Evolutionary conservation across 2,329 filamentous ascomycete genomes (phyloP).

Genomic region (Leptographium galeiforme): DNA sequence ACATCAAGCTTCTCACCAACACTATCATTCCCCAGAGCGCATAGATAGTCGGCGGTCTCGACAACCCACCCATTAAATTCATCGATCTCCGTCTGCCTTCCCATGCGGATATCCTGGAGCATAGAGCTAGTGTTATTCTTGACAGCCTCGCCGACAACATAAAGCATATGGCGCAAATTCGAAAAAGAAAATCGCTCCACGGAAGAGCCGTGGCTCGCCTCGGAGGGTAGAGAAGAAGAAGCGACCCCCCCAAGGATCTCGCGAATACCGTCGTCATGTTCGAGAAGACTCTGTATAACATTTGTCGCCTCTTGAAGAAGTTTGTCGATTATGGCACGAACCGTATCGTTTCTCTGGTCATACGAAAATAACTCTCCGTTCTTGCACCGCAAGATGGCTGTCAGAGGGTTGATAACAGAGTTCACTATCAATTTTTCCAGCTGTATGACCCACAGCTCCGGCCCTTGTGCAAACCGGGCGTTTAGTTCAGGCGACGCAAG

Average conservation of each 20-base stretch:
- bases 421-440: constrained; percentile 80
- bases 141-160: constrained; percentile 33
- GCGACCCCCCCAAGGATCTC: constrained; percentile 20
- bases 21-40: neutral
- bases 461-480: constrained; percentile 23
- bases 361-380: constrained; percentile 62
- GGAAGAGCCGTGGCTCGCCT: neutral
- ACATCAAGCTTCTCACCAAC: constrained; percentile 6
- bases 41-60: constrained; percentile 14
- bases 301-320: constrained; percentile 62
- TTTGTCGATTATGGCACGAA: constrained; percentile 40
- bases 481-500: constrained; percentile 28
- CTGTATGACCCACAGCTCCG: constrained; percentile 47
- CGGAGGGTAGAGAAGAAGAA: neutral
- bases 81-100: constrained; percentile 39
- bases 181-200: constrained; percentile 28
- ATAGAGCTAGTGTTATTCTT: constrained; percentile 45
- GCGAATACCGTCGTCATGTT: constrained; percentile 34
- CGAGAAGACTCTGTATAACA: constrained; percentile 57
- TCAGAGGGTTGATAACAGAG: constrained; percentile 72
- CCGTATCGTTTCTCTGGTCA: constrained; percentile 6
- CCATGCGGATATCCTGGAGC: constrained; percentile 43
- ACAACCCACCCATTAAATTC: constrained; percentile 39
- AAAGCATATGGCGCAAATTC: constrained; percentile 30
- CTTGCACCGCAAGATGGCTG: constrained; percentile 58